Base-by-base conservation (phyloP, 192 early-diverging fungal genomes). In the Phycomyces nitens region DNA sequence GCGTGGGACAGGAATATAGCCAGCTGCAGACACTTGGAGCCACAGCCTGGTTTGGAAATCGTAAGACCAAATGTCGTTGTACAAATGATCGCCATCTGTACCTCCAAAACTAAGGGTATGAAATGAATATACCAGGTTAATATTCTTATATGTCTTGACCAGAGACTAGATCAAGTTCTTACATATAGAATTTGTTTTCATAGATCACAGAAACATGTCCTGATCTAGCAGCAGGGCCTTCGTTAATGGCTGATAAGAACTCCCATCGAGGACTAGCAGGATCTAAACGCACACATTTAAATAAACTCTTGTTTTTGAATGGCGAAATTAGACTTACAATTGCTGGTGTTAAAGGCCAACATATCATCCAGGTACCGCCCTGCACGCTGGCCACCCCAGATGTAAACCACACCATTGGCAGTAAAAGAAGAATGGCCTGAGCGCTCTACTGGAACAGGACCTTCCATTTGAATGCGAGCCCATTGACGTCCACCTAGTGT, bases 21-120 rank as follows among this genome's bases (percentile, higher is more conserved):
- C 77, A 8, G 62, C 72, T 12, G 76, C 72, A 3, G 64, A 44
- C 38, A 83, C 57, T 11, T 73, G 61, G 11, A 59, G 44, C 83
- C 83, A 85, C 7, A 42, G 49, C 15, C 77, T 69, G 1, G 57
- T 75, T 6, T 64, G 44, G 4, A 74, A 67, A 29, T 83, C 79
- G 57, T 75, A 81, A 39, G 72, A 74, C 84, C 84, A 85, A 26
- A 81, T 75, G 60, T 85, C 84, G 64, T 85, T 83, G 53, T 77
- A 81, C 39, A 73, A 77, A 59, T 60, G 67, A 23, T 77, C 65
- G 38, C 72, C 73, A 58, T 83, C 77, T 2, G 62, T 74, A 24
- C 84, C 84, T 53, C 81, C 81, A 62, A 85, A 85, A 54, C 82
- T 84, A 53, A 39, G 57, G 34, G 24, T 44, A 60, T 3, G 7